These are phyloP conservation scores for Verticillium klebahnii DNA, from an alignment of 2,329 filamentous ascomycete genomes.

Conservation along the genomic window DNA sequence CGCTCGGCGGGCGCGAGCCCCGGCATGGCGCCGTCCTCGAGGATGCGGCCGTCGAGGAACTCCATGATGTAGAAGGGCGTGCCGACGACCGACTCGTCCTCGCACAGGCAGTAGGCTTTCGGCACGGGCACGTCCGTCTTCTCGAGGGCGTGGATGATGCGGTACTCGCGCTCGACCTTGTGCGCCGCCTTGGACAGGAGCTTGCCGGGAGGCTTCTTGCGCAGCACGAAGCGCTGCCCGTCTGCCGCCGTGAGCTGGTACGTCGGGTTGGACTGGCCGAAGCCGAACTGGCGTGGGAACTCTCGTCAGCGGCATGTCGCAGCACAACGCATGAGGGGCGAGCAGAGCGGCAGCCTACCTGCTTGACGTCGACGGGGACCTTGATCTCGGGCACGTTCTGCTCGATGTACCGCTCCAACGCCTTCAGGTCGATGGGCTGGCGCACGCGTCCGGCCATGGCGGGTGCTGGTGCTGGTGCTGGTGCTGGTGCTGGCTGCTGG, in stretches of 20 bases:
- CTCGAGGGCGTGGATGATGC: conserved; percentile 79
- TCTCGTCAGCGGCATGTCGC: not conserved
- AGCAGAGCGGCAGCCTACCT: conserved; percentile 51
- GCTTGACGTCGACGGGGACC: conserved; percentile 80
- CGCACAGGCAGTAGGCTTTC: conserved; percentile 76
- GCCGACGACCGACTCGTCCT: conserved; percentile 74
- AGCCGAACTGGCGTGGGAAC: conserved; percentile 67
- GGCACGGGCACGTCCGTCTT: conserved; percentile 81
- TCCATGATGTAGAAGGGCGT: conserved; percentile 98
- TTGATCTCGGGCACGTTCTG: conserved; percentile 78
- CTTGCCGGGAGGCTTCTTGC: conserved; percentile 96
- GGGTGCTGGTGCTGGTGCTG: not conserved
- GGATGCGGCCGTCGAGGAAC: conserved; percentile 89
- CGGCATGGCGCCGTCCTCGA: conserved; percentile 82
- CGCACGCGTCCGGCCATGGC: conserved; percentile 80
- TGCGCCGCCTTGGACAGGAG: conserved; percentile 92
- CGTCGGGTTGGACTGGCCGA: conserved; percentile 95
- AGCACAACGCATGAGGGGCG: not conserved
- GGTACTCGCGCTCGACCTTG: conserved; percentile 93
- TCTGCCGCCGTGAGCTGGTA: conserved; percentile 79
- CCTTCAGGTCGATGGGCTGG: conserved; percentile 80
- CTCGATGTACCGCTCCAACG: conserved; percentile 74
- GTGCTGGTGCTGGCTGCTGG: not conserved
- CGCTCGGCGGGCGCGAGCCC: conserved; percentile 63
- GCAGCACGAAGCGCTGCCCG: conserved; percentile 75